phyloP scores from a whole-genome alignment of 1,139 yeast genomes.

The Debaryomyces fabryi region DNA sequence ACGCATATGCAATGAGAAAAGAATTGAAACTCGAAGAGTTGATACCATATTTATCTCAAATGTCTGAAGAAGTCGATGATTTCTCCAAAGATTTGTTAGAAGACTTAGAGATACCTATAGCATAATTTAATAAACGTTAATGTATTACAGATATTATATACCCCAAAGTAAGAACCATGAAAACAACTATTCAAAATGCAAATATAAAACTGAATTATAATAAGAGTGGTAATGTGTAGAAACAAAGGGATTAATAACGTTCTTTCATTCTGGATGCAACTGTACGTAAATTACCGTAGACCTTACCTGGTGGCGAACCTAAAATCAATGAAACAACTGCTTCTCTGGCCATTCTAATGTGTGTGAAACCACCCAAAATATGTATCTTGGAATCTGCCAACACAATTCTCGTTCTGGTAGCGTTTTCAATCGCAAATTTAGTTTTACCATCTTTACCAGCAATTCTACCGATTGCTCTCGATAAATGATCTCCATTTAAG shows the following conservation, averaged over 20 bases:
- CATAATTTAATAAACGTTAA: constrained; percentile 7
- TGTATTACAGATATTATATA: constrained; percentile 6
- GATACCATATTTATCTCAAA: constrained; percentile 58
- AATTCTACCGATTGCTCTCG: constrained; percentile 98
- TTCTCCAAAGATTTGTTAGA: constrained; percentile 42
- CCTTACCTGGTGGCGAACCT: constrained; percentile 99
- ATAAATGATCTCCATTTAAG: constrained; percentile 90
- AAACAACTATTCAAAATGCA: constrained; percentile 8
- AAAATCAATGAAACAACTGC: constrained; percentile 91
- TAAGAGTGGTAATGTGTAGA: constrained; percentile 1
- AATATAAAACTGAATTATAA: constrained; percentile 4
- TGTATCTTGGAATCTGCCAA: constrained; percentile 96
- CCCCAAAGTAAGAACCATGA: constrained; percentile 3
- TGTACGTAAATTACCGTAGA: constrained; percentile 94
- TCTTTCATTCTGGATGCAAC: constrained; percentile 97
- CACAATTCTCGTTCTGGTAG: constrained; percentile 96
- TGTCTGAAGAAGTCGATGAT: constrained; percentile 53
- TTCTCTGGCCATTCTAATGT: constrained; percentile 96
- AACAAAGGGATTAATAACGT: constrained; percentile 58
- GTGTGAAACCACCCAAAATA: constrained; percentile 94
- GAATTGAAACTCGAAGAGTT: constrained; percentile 59
- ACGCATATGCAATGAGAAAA: constrained; percentile 95
- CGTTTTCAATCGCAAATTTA: constrained; percentile 96
- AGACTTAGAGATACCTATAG: constrained; percentile 13
- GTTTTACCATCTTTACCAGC: constrained; percentile 99